Evolutionary conservation across 2,329 filamentous ascomycete genomes (phyloP).

Genomic region (Ophiostoma quercus): DNA sequence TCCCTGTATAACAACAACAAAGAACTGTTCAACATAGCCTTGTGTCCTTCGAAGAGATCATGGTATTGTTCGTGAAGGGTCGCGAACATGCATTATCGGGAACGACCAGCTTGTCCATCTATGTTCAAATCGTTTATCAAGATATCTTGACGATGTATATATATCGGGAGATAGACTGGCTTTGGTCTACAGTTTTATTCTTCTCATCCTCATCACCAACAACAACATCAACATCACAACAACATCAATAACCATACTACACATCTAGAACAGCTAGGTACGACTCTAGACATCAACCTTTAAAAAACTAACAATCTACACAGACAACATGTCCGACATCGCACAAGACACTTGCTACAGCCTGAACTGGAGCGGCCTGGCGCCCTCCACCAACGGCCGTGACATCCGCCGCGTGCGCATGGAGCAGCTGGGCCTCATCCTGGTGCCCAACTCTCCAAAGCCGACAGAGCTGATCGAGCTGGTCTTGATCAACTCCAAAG

Average conservation of each 20-base stretch:
- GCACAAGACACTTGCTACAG: neutral
- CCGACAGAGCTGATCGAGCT: neutral
- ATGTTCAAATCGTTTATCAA: neutral
- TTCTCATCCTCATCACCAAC: neutral
- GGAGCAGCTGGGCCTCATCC: slow-evolving; percentile 18
- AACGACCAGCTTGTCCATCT: neutral
- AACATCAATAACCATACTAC: neutral
- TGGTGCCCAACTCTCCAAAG: neutral
- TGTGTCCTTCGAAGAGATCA: neutral
- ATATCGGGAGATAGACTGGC: neutral
- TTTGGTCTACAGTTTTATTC: neutral
- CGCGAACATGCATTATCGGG: neutral
- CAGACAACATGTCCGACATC: neutral
- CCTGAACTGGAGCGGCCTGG: slow-evolving; percentile 2
- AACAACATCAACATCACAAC: neutral
- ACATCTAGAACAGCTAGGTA: neutral
- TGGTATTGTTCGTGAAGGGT: neutral
- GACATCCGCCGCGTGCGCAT: slow-evolving; percentile 8
- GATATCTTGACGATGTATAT: neutral
- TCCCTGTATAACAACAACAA: neutral
- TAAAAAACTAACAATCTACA: neutral
- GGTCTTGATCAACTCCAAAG: neutral
- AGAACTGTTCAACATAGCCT: neutral
- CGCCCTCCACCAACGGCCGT: neutral
- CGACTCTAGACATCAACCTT: neutral